Base-by-base conservation (phyloP, 116 monocot species). In the Thalassia testudinum region DNA sequence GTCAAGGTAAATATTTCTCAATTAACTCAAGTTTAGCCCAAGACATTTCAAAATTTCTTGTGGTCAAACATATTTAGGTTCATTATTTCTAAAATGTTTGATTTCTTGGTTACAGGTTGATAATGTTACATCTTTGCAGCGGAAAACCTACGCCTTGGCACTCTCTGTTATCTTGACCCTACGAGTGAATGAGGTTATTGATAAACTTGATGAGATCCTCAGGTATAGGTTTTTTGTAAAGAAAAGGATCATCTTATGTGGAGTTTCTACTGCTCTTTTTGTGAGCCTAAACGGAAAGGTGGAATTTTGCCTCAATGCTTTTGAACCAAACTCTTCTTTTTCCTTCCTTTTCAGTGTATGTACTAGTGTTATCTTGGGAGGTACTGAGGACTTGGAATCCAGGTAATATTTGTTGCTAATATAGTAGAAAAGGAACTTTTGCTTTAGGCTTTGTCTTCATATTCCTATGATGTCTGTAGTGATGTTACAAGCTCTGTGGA, bases 201-300 rank as follows among this genome's bases (percentile, higher is more conserved):
- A 95, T 66, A 85, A 77, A 67, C 79, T 95, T 47, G 95, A 95
- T 61, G 88, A 88, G 53, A 88, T 88, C 44, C 66, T 95, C 43
- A 95, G 88, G 95, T 95, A 74, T 21, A n/a, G n/a, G n/a, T n/a
- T n/a, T n/a, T n/a, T 34, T 10, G 3, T 34, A 34, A 3, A 34
- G 10, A 34, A 5, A 34, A 34, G 3, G 30, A 10, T 34, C 10
- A 10, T 34, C 10, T 10, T 10, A 34, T 3, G 10, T 5, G 10
- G 10, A 10, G 3, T 34, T 34, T 34, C 30, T 10, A 34, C 30
- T 10, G 3, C 30, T 34, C 30, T 34, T 3, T 56, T 56, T 56
- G 34, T 56, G n/a, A n/a, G n/a, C n/a, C n/a, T 42, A 29, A 16
- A 42, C n/a, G n/a, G n/a, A n/a, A n/a, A n/a, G n/a, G n/a, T n/a